Percentiles rank a stretch among this genome's conserved stretches.
These are phyloP conservation scores for Sarocladium brachiariae DNA, from an alignment of 2,329 filamentous ascomycete species.

Conservation along the genomic window DNA sequence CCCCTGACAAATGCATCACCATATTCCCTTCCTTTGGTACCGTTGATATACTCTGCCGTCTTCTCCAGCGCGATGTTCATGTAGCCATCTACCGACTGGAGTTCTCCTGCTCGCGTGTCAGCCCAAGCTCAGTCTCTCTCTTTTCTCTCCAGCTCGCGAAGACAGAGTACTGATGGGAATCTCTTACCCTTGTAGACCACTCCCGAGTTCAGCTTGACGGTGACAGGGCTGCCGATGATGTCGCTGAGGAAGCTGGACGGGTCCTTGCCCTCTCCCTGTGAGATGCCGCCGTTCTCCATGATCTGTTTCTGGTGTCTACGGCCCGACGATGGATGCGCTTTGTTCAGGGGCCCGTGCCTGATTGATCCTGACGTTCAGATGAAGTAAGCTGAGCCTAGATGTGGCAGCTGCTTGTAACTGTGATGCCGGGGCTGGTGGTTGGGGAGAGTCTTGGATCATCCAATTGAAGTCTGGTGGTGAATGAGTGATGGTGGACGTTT, in stretches of 20 bases:
- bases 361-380: too few species aligned
- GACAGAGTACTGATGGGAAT: too few species aligned
- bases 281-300: slow-evolving; percentile 69
- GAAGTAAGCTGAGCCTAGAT: too few species aligned
- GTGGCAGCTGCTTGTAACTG: too few species aligned
- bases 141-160: neutral
- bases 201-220: slow-evolving; percentile 97
- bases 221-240: slow-evolving; percentile 90
- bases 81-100: slow-evolving; percentile 96
- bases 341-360: too few species aligned
- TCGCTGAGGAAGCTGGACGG: slow-evolving; percentile 89
- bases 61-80: slow-evolving; percentile 99
- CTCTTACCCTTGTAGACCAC: slow-evolving; percentile 99
- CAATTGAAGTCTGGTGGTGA: too few species aligned
- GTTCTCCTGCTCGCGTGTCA: slow-evolving; percentile 59
- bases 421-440: too few species aligned
- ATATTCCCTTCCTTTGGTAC: slow-evolving; percentile 72
- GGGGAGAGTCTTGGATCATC: too few species aligned
- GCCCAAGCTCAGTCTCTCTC: neutral
- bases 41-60: slow-evolving; percentile 86
- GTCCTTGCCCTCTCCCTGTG: slow-evolving; percentile 72
- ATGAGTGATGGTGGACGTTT: slow-evolving; percentile 8
- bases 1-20: slow-evolving; percentile 93
- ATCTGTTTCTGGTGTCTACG: too few species aligned
- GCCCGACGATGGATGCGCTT: too few species aligned